These are phyloP conservation scores for Dothidotthia symphoricarpi DNA, from an alignment of 2,329 filamentous ascomycete genomes.

Conservation along the genomic window DNA sequence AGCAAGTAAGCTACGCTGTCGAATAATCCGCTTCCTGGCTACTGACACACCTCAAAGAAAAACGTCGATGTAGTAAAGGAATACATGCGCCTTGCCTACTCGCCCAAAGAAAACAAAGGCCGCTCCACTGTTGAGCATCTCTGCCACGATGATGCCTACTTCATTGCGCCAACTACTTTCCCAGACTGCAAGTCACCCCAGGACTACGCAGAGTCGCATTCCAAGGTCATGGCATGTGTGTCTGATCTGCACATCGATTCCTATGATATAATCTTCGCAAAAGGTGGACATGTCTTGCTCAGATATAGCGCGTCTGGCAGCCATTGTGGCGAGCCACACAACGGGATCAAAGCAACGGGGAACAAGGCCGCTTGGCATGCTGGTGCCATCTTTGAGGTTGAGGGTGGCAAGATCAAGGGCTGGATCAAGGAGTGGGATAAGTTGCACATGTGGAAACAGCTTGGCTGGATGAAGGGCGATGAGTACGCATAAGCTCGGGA, in stretches of 20 bases:
- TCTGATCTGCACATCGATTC: conserved; percentile 39
- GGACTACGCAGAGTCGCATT: conserved; percentile 41
- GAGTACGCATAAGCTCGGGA: conserved; percentile 6
- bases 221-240: conserved; percentile 38
- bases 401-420: conserved; percentile 37
- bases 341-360: conserved; percentile 36
- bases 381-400: conserved; percentile 42
- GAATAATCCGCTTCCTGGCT: not conserved
- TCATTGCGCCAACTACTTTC: conserved; percentile 41
- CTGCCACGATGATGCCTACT: conserved; percentile 34
- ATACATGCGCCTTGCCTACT: conserved; percentile 43
- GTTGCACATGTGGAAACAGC: conserved; percentile 16
- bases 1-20: conserved; percentile 2
- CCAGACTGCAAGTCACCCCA: conserved; percentile 39
- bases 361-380: conserved; percentile 40
- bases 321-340: conserved; percentile 38
- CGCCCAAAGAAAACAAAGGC: conserved; percentile 38
- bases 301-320: conserved; percentile 42
- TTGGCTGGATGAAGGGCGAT: conserved; percentile 15
- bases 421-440: conserved; percentile 44
- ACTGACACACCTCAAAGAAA: conserved; percentile 12
- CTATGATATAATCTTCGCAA: conserved; percentile 40
- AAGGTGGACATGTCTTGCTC: conserved; percentile 37
- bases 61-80: conserved; percentile 39
- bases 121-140: conserved; percentile 36